Conservation (phyloP, 2,329 filamentous ascomycete genomes). For the Cladosporium austrohemisphaericum region DNA sequence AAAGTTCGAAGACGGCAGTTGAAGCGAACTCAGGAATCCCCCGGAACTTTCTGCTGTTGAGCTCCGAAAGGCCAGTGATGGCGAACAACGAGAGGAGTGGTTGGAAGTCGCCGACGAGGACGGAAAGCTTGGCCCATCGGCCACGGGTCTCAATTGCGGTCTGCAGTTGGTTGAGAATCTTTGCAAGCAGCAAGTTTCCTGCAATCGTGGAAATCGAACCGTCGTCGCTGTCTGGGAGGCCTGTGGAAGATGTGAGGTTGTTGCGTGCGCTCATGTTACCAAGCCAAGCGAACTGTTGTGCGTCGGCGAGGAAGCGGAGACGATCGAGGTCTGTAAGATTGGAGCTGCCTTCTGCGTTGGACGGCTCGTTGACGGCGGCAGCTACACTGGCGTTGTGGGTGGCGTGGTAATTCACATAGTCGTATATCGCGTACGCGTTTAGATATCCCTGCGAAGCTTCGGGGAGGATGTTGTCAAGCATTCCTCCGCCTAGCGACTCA, state of each 20-base stretch:
- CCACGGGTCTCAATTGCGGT: constrained; percentile 28
- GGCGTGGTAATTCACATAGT: constrained; percentile 54
- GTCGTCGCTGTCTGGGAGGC: constrained; percentile 10
- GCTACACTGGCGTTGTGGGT: constrained; percentile 48
- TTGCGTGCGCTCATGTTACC: constrained; percentile 41
- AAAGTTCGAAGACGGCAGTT: constrained; percentile 52
- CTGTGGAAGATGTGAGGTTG: constrained; percentile 14
- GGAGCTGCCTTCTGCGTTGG: constrained; percentile 10
- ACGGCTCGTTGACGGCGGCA: constrained; percentile 4
- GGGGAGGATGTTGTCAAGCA: constrained; percentile 43
- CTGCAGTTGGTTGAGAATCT: constrained; percentile 33
- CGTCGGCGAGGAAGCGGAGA: constrained; percentile 46
- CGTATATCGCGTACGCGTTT: constrained; percentile 53
- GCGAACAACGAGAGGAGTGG: constrained; percentile 52
- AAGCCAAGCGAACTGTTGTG: constrained; percentile 43
- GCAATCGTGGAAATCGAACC: constrained; percentile 39
- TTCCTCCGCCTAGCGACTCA: constrained; percentile 39
- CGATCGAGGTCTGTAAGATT: constrained; percentile 26
- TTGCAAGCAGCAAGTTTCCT: constrained; percentile 34
- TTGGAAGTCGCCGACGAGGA: constrained; percentile 48
- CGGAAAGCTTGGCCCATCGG: constrained; percentile 28
- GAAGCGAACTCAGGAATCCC: constrained; percentile 48
- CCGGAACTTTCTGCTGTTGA: constrained; percentile 44
- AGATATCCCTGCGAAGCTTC: constrained; percentile 43
- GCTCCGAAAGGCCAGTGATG: constrained; percentile 39